A percentile compares a stretch with the other conserved stretches of the same genome.
These are phyloP conservation scores for Catharanthus roseus DNA, from an alignment of 257 asterid genomes.

Conservation along the genomic window DNA sequence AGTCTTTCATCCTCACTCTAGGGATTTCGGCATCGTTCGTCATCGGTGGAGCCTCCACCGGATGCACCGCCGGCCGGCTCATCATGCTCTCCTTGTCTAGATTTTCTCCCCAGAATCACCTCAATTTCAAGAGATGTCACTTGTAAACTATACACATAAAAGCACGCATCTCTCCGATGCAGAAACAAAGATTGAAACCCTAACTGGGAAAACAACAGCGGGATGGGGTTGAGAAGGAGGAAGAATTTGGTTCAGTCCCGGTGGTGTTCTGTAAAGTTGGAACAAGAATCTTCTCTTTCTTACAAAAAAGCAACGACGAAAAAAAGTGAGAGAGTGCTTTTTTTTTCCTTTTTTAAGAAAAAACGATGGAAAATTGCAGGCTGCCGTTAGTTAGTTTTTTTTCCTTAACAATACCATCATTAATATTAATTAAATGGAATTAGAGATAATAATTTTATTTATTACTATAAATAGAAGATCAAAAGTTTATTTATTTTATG, in stretches of 20 bases:
- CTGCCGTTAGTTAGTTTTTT: no score
- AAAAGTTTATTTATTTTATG: no score
- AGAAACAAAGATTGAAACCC: neutral
- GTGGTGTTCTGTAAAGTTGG: constrained; percentile 6
- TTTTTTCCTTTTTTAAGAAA: no score
- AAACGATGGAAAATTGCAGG: no score
- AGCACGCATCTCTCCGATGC: neutral
- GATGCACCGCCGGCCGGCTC: constrained; percentile 87
- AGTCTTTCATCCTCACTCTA: constrained; percentile 60
- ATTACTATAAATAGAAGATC: no score
- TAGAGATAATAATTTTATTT: no score
- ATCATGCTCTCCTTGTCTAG: constrained; percentile 18
- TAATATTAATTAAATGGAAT: no score
- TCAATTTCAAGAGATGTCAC: neutral
- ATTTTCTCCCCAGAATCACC: neutral
- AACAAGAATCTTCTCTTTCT: neutral
- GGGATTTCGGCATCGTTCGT: constrained; percentile 31
- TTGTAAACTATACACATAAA: neutral
- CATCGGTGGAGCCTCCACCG: constrained; percentile 54
- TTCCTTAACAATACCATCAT: no score
- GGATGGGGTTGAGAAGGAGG: neutral
- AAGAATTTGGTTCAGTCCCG: neutral
- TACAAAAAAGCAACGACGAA: neutral
- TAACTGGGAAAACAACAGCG: neutral
- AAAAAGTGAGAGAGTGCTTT: neutral